Conservation (phyloP, 441 rosid genomes). For the Aleurites moluccanus region DNA sequence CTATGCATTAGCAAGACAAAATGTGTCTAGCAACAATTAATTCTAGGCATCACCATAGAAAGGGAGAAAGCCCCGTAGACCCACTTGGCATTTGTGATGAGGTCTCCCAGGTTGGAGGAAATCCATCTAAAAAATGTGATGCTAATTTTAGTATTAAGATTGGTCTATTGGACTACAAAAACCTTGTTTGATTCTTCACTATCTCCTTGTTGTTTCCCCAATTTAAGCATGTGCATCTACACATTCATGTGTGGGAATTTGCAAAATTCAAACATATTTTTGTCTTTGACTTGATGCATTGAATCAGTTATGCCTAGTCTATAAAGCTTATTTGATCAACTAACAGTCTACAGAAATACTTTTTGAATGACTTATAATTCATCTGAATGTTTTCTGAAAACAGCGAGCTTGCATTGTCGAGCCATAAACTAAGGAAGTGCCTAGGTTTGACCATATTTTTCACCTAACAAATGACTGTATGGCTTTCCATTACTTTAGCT, state of each 20-base stretch:
- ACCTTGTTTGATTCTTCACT: not conserved
- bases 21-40: not conserved
- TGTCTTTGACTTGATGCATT: too few species aligned
- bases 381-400: too few species aligned
- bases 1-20: not conserved
- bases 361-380: too few species aligned
- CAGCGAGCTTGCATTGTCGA: too few species aligned
- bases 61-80: not conserved
- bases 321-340: too few species aligned
- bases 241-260: not conserved
- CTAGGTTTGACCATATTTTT: too few species aligned
- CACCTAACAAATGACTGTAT: too few species aligned
- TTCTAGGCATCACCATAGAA: not conserved
- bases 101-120: not conserved
- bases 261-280: not conserved
- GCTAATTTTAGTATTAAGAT: not conserved
- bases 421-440: too few species aligned
- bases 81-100: not conserved
- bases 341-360: too few species aligned
- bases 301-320: too few species aligned
- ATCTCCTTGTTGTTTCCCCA: not conserved
- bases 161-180: not conserved
- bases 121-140: not conserved
- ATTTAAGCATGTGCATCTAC: not conserved
- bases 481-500: too few species aligned